Evolutionary conservation across 176 grass and related monocot species (phyloP), one percentile per base, ranked within the genome.

Genomic region (Musa beccarii): DNA sequence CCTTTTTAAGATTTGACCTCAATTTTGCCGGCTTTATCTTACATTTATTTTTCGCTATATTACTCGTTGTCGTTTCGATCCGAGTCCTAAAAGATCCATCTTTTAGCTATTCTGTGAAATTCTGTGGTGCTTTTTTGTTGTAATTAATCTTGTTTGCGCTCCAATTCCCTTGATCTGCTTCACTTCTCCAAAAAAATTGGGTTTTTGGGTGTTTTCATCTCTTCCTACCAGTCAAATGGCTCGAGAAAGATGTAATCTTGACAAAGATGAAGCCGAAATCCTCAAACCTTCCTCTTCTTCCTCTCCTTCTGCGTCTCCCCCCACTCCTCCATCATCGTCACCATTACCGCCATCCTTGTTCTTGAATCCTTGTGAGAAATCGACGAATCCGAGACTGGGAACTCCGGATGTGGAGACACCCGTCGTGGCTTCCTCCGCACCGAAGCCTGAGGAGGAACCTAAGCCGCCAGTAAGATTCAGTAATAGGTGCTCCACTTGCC

Each of bases 211-310:
- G 6, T 49, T 49, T 5, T 2, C 2, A 56, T 54, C 3, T 56
- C 10, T 16, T 57, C 0, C 26, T 57, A 26, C 13, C 10, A 15
- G 16, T 24, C 12, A 51, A 74, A 74, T 74, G 72, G 72, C 22
- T 22, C 22, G 22, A 22, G 22, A 22, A 22, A 22, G 22, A 22
- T 22, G 22, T 22, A 22, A 22, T 28, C 72, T 74, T 74, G 53
- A 74, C 53, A 74, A 74, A 29, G 72, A 74, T 29, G 72, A 74
- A 52, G 72, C 72, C 24, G 72, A 59, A 52, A 74, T 74, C 72
- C 72, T 74, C 23, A 74, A 55, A 29, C 72, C 53, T 24, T 74
- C 72, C 8, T 59, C 72, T 29, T 56, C 72, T 9, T 29, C 72
- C 21, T 56, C 72, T 24, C 23, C 72, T 74, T 57, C 72, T 17